Conservation (phyloP, 1,284 basidiomycete genomes). For the Mycena sp. region DNA sequence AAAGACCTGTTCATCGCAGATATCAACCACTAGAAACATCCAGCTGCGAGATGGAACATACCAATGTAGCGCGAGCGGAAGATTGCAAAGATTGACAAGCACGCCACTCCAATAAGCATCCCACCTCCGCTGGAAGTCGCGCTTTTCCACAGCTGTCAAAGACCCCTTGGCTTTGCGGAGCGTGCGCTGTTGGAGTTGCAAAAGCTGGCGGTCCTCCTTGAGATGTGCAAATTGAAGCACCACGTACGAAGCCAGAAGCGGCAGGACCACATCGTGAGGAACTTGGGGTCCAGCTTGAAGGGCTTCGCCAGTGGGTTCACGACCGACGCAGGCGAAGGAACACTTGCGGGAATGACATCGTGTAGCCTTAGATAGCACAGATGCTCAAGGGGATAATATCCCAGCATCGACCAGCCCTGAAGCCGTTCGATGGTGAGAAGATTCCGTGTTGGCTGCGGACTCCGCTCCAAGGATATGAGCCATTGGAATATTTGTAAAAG, state of each 20-base stretch:
- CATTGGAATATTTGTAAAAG: conserved; percentile 81
- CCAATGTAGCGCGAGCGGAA: conserved; percentile 89
- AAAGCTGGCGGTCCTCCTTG: conserved; percentile 68
- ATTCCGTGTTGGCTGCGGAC: conserved; percentile 70
- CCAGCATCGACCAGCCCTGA: conserved; percentile 87
- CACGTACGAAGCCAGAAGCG: conserved; percentile 84
- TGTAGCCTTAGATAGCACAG: conserved; percentile 75
- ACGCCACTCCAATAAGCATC: conserved; percentile 79
- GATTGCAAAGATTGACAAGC: conserved; percentile 77
- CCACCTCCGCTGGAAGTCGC: conserved; percentile 68
- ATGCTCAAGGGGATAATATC: conserved; percentile 86
- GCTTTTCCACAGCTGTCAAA: conserved; percentile 57
- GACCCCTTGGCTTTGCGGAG: conserved; percentile 63
- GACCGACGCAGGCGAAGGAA: conserved; percentile 54
- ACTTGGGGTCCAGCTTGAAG: conserved; percentile 56
- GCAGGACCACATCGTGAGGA: conserved; percentile 71
- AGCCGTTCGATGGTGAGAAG: conserved; percentile 81
- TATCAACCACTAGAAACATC: not conserved
- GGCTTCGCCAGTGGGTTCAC: conserved; percentile 51
- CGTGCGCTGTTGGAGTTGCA: conserved; percentile 62
- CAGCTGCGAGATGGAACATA: conserved; percentile 44
- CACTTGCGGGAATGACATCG: conserved; percentile 64
- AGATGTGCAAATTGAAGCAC: conserved; percentile 78
- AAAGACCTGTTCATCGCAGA: conserved; percentile 63
- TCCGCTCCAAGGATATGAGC: conserved; percentile 77